phyloP scores from a whole-genome alignment of 306 rosid genomes.

The Acacia acuminata region DNA sequence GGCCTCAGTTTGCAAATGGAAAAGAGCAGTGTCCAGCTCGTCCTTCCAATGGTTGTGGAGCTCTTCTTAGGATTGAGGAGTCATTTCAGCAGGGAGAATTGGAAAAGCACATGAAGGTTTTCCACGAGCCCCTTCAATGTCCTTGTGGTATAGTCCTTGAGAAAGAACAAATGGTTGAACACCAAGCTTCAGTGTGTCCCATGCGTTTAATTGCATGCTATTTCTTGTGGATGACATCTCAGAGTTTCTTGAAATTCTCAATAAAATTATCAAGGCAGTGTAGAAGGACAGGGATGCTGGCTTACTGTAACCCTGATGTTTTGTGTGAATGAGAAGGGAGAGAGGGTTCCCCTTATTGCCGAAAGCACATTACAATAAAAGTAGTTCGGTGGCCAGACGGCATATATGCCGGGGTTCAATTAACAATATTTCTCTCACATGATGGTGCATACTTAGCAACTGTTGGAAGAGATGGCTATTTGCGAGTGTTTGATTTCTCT shows the following conservation, averaged over 20 bases:
- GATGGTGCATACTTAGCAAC: conserved; percentile 86
- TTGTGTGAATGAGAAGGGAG: too few relatives aligned
- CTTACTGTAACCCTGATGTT: conserved; percentile 13
- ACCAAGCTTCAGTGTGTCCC: too few relatives aligned
- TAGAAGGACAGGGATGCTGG: conserved; percentile 76
- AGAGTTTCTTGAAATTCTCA: conserved; percentile 65
- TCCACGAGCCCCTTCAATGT: conserved; percentile 86
- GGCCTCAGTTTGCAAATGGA: not conserved
- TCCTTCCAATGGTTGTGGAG: conserved; percentile 54
- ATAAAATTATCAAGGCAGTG: conserved; percentile 64
- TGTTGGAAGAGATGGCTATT: conserved; percentile 95
- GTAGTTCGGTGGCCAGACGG: conserved; percentile 95
- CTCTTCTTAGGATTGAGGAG: conserved; percentile 90
- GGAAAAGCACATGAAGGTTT: conserved; percentile 89
- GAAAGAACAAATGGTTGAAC: conserved; percentile 81
- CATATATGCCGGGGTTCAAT: conserved; percentile 93
- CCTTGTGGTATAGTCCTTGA: conserved; percentile 83
- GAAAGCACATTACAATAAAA: not conserved
- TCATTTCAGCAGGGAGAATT: conserved; percentile 77
- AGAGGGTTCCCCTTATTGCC: too few relatives aligned
- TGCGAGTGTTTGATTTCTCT: conserved; percentile 88
- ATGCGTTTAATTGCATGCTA: too few relatives aligned
- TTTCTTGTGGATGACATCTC: too few relatives aligned
- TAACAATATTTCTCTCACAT: conserved; percentile 70
- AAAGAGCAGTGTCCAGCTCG: too few relatives aligned